phyloP scores from a whole-genome alignment of 2,329 filamentous ascomycete species.

The Endothia cerciana region DNA sequence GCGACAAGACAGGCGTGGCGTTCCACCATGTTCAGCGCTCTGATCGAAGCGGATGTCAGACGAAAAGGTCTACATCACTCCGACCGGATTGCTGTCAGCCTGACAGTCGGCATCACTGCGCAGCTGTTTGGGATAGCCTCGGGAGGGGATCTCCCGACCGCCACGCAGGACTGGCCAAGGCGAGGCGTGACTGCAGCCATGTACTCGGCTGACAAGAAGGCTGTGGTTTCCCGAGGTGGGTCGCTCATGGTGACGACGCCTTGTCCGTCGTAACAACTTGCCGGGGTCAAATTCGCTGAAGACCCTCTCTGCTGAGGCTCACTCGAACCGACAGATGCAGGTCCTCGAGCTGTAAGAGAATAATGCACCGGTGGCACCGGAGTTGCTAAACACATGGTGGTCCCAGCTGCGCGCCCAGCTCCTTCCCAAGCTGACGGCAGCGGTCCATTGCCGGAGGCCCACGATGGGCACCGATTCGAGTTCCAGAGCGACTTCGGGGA shows the following conservation, averaged over 20 bases:
- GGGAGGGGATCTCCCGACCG: background rate
- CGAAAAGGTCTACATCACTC: conserved; percentile 5
- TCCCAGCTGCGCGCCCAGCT: conserved; percentile 10
- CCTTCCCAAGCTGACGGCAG: conserved; percentile 15
- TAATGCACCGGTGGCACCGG: background rate
- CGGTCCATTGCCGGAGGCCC: conserved; percentile 2
- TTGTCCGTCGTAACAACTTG: conserved; percentile 1
- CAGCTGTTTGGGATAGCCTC: conserved; percentile 2
- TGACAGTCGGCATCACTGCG: background rate
- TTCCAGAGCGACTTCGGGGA: conserved; percentile 11
- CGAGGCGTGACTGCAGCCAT: conserved; percentile 15
- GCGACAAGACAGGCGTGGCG: conserved; percentile 12
- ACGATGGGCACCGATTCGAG: conserved; percentile 2
- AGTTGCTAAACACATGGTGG: background rate
- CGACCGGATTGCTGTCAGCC: conserved; percentile 1
- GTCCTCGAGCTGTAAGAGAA: background rate
- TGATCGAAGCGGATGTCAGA: conserved; percentile 3
- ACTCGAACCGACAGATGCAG: background rate
- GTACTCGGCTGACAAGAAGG: conserved; percentile 16
- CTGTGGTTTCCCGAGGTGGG: conserved; percentile 4
- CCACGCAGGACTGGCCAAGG: conserved; percentile 8
- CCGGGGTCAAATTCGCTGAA: background rate
- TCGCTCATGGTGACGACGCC: background rate
- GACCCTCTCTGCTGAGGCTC: background rate
- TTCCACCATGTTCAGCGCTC: background rate